Percentiles rank a stretch among this genome's conserved stretches.
phyloP scores from a whole-genome alignment of 495 filamentous ascomycete genomes.

The Thozetella sp. region DNA sequence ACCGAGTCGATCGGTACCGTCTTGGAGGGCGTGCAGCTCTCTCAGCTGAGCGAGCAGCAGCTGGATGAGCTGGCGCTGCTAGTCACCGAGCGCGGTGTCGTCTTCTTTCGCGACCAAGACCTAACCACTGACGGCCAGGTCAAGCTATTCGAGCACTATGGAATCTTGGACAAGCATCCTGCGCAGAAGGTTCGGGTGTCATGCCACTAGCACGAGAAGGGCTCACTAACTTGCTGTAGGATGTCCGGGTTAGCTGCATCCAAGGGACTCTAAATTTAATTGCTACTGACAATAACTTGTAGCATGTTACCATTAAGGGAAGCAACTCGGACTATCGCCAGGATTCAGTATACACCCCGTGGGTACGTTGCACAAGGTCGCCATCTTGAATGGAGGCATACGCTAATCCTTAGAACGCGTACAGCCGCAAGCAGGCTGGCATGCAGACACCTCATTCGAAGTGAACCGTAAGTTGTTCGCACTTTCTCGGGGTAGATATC shows the following conservation, averaged over 20 bases:
- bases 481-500: neutral
- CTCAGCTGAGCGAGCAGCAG: slow-evolving; percentile 35
- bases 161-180: slow-evolving; percentile 48
- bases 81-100: slow-evolving; percentile 46
- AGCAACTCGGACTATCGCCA: slow-evolving; percentile 39
- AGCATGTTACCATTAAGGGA: slow-evolving; percentile 32
- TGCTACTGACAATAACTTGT: slow-evolving; percentile 12
- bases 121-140: slow-evolving; percentile 54
- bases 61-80: slow-evolving; percentile 48
- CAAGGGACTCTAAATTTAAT: neutral
- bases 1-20: slow-evolving; percentile 56
- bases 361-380: slow-evolving; percentile 9
- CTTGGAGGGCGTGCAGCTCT: slow-evolving; percentile 48
- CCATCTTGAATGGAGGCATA: too few species aligned
- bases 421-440: slow-evolving; percentile 40
- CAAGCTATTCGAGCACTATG: slow-evolving; percentile 53
- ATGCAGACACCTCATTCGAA: slow-evolving; percentile 55
- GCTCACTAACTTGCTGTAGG: neutral
- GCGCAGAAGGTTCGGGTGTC: slow-evolving; percentile 44
- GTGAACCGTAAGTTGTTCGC: slow-evolving; percentile 43
- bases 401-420: neutral
- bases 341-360: slow-evolving; percentile 38
- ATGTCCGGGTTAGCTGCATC: neutral
- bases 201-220: too few species aligned
- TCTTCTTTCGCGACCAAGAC: slow-evolving; percentile 52